phyloP scores from a whole-genome alignment of 306 rosid genomes.

The Cucurbita pepo region DNA sequence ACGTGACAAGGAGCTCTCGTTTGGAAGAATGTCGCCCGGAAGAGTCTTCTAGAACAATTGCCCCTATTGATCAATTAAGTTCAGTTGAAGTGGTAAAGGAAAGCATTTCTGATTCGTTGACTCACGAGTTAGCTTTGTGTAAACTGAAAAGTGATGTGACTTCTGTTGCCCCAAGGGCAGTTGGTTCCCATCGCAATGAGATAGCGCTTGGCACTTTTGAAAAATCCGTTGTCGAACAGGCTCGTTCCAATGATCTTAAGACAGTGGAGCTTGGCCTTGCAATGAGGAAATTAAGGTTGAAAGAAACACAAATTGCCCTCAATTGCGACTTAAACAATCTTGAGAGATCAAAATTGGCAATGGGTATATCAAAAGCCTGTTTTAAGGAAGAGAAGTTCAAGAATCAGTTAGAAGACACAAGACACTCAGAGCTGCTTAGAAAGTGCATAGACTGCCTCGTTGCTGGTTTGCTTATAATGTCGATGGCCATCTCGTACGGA shows the following conservation, averaged over 20 bases:
- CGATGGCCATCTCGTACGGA: constrained; percentile 40
- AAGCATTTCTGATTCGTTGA: constrained; percentile 16
- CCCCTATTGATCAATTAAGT: constrained; percentile 14
- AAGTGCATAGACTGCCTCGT: constrained; percentile 75
- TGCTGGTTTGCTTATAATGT: constrained; percentile 67
- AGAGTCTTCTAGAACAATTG: background rate
- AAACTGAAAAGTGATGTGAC: constrained; percentile 31
- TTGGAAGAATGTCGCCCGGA: constrained; percentile 20
- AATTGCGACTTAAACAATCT: constrained; percentile 36
- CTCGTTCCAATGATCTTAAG: constrained; percentile 68
- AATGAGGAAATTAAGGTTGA: constrained; percentile 30
- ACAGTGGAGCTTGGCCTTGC: constrained; percentile 36
- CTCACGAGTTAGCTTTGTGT: constrained; percentile 25
- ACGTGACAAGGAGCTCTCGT: constrained; percentile 13
- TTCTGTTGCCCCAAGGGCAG: constrained; percentile 16
- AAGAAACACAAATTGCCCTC: constrained; percentile 39
- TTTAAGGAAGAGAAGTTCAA: constrained; percentile 64
- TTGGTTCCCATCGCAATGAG: constrained; percentile 18
- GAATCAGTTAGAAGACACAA: constrained; percentile 53
- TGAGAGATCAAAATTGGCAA: constrained; percentile 44
- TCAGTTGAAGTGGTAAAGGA: constrained; percentile 21
- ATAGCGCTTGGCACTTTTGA: constrained; percentile 19
- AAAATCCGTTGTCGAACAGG: constrained; percentile 47
- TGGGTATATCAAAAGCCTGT: constrained; percentile 59
- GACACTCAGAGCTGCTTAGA: constrained; percentile 52